Percentiles rank a stretch among this genome's conserved stretches.
Evolutionary conservation across 345 rosid genomes (phyloP).

Genomic region (Xanthoceras sorbifolium): DNA sequence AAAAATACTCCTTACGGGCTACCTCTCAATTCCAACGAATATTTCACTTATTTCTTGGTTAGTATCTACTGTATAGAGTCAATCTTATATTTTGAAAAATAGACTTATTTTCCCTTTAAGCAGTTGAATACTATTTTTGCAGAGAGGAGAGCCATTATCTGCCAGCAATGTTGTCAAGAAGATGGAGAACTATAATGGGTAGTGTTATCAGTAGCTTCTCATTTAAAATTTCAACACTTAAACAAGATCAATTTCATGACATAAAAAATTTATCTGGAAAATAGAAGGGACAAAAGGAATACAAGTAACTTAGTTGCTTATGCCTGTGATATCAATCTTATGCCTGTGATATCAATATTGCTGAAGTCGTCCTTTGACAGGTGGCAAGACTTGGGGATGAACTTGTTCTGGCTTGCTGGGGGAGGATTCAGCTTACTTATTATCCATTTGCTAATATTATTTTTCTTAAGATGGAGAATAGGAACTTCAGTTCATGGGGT

Average conservation of each 20-base stretch:
- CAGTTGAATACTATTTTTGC: conserved; percentile 18
- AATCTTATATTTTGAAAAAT: not conserved
- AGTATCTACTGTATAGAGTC: conserved; percentile 25
- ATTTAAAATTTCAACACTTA: not conserved
- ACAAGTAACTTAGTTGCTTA: not conserved
- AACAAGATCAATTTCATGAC: not conserved
- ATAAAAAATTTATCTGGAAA: too few species aligned
- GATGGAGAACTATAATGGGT: conserved; percentile 52
- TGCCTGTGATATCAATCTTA: not conserved
- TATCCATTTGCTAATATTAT: conserved; percentile 28
- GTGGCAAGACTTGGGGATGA: conserved; percentile 55
- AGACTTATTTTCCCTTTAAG: not conserved
- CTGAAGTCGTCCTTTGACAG: conserved; percentile 30
- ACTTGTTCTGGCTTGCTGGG: conserved; percentile 53
- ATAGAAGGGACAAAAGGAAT: not conserved
- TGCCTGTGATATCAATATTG: not conserved
- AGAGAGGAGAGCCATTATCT: conserved; percentile 62
- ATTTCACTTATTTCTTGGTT: conserved; percentile 50
- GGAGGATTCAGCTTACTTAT: conserved; percentile 40
- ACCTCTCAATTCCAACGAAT: conserved; percentile 45
- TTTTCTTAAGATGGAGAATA: conserved; percentile 48
- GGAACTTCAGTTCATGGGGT: conserved; percentile 38
- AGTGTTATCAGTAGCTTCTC: conserved; percentile 3
- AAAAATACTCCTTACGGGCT: conserved; percentile 41
- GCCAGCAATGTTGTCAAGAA: conserved; percentile 45